These are phyloP conservation scores for Coccinonectria pachysandricola DNA, from an alignment of 2,329 filamentous ascomycete genomes.

Conservation along the genomic window DNA sequence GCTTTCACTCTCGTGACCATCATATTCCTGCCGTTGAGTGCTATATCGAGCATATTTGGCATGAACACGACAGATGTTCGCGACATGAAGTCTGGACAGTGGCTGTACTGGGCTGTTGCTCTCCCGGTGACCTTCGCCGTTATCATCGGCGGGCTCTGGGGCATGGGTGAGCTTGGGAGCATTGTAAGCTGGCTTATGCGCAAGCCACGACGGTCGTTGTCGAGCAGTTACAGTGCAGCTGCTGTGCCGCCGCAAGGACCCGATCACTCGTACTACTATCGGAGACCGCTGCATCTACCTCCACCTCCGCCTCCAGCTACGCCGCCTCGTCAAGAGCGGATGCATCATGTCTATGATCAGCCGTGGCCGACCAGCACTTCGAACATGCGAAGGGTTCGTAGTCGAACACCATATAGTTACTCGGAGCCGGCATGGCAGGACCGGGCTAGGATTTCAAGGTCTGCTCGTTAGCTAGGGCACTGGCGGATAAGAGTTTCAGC, in stretches of 20 bases:
- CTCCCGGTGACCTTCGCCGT: constrained; percentile 30
- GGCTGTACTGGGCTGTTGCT: constrained; percentile 30
- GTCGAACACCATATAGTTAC: too few species aligned
- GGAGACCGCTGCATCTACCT: too few species aligned
- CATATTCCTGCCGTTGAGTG: constrained; percentile 25
- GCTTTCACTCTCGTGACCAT: constrained; percentile 31
- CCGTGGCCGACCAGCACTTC: too few species aligned
- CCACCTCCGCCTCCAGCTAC: too few species aligned
- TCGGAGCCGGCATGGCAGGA: too few species aligned
- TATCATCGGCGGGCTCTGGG: constrained; percentile 29
- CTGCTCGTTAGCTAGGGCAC: too few species aligned
- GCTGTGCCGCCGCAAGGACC: constrained; percentile 5
- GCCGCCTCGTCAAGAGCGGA: too few species aligned
- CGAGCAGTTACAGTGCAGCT: constrained; percentile 6
- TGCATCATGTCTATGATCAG: too few species aligned
- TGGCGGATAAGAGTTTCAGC: too few species aligned
- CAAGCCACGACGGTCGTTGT: constrained; percentile 4
- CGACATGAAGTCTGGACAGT: constrained; percentile 27
- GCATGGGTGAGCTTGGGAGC: constrained; percentile 32
- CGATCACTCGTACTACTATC: constrained; percentile 5
- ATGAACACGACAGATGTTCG: constrained; percentile 35
- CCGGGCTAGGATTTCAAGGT: too few species aligned
- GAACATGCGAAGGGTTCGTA: too few species aligned
- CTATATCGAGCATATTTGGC: constrained; percentile 25
- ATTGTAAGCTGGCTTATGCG: constrained; percentile 20